Base-by-base conservation (phyloP, 148 eudicot species). In the Hydrangea macrophylla region DNA sequence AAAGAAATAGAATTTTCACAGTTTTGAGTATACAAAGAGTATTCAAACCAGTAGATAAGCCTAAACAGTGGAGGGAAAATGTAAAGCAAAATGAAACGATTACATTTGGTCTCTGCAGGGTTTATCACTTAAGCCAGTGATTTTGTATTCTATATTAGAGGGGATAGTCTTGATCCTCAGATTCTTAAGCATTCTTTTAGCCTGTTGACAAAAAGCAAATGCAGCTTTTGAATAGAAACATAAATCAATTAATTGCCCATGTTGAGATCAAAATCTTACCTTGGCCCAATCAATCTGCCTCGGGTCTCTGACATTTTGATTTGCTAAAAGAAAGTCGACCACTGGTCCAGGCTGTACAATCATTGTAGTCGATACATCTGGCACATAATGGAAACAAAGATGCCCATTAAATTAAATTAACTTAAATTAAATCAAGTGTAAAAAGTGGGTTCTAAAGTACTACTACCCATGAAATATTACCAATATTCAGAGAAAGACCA, bases 401-500 rank as follows among this genome's bases (percentile, higher is more conserved):
- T 13, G 17, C 18, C 17, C 4, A 15, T 42, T 11, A 40, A 40
- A 40, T n/a, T n/a, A n/a, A n/a, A n/a, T n/a, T n/a, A n/a, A 2
- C 45, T 17, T 40, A 40, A 42, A 42, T 11, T 42, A 11, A 12
- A 36, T 36, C 11, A 15, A 42, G 48, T 9, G 17, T 18, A 42
- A 42, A 42, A 18, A 42, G 48, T 42, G 17, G 18, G 6, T 42
- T 9, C 8, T n/a, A n/a, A n/a, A n/a, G n/a, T n/a, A n/a, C n/a
- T n/a, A n/a, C n/a, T n/a, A 2, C 11, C 42, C 4, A 42, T 12
- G 18, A 42, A 4, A 7, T 12, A 13, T 42, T 72, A 84, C 91
- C 88, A 57, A 81, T 86, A 30, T 86, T 84, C 33, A 86, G 73
- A 17, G 86, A 81, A 2, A 86, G 69, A 12, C 91, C 90, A 23